Base-by-base conservation (phyloP, 225 moss, liverwort and hornwort genomes). In the Pseudisothecium myosuroides region DNA sequence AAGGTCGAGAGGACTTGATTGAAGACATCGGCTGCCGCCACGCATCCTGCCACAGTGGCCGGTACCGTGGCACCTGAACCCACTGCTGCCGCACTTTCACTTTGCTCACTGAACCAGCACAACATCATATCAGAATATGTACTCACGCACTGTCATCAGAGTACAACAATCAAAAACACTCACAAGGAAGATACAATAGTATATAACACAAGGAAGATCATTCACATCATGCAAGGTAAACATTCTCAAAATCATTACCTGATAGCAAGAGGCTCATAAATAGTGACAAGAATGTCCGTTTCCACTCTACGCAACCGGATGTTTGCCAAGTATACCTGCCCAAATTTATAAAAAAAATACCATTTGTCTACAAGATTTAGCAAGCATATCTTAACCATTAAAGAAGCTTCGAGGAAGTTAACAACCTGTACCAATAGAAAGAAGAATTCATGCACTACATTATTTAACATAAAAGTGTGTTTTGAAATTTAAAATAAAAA, bases 211-310 rank as follows among this genome's bases (percentile, higher is more conserved):
- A 83, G 27, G 79, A 83, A 79, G 50, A 50, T 45, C 66, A 86
- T 77, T 83, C 32, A 56, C 32, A 15, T 66, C 45, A 68, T 27
- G 34, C 68, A 60, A 81, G 20, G 41, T 32, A 75, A 63, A 16
- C 49, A 49, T 71, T 74, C 49, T 14, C 76, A 21, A 85, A n/a
- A 13, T 39, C 59, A 32, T 87, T 87, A 97, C 97, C 95, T 95
- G 87, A 95, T 92, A 39, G 92, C 80, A 89, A 98, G 90, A 86
- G 95, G 97, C 89, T 97, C 93, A 66, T 98, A 96, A 31, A 95
- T 43, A 26, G 97, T 95, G 60, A 97, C 59, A 41, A 98, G 90
- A 47, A 96, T 91, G 88, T 98, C 98, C 9, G 96, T 97, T 82
- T 96, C 85, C 55, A 97, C 95, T 88, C 90, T 90, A 47, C 92